phyloP scores from a whole-genome alignment of 768 basidiomycete genomes.

The Suillus subaureus region DNA sequence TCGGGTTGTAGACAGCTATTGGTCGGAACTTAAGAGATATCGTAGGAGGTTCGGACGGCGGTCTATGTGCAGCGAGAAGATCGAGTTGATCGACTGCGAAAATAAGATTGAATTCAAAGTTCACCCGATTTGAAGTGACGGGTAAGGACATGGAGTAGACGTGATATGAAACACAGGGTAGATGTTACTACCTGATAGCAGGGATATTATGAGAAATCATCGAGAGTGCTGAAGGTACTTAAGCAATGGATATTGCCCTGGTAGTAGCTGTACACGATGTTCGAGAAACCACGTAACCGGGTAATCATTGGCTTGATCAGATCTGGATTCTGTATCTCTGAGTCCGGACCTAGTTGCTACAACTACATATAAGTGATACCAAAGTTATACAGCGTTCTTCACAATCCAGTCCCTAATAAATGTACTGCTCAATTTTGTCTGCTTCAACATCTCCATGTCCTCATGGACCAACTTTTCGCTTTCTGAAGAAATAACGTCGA shows the following conservation, averaged over 20 bases:
- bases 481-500: conserved; percentile 85
- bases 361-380: not conserved
- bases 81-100: conserved; percentile 8
- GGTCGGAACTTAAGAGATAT: conserved; percentile 46
- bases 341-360: not conserved
- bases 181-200: not conserved
- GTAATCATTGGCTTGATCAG: not conserved
- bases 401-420: conserved; percentile 90
- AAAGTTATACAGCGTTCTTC: conserved; percentile 19
- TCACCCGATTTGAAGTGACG: too few relatives aligned
- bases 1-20: conserved; percentile 57
- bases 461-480: conserved; percentile 59
- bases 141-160: not conserved
- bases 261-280: too few relatives aligned
- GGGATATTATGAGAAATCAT: not conserved
- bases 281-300: not conserved
- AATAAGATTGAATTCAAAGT: not conserved
- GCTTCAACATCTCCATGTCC: conserved; percentile 69
- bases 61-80: conserved; percentile 12
- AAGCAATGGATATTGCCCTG: too few relatives aligned
- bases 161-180: not conserved
- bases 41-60: conserved; percentile 15
- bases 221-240: not conserved
- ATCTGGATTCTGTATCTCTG: too few relatives aligned
- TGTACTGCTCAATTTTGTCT: conserved; percentile 93